phyloP scores from a whole-genome alignment of 139 green algal genomes.

The Mesostigma viride region DNA sequence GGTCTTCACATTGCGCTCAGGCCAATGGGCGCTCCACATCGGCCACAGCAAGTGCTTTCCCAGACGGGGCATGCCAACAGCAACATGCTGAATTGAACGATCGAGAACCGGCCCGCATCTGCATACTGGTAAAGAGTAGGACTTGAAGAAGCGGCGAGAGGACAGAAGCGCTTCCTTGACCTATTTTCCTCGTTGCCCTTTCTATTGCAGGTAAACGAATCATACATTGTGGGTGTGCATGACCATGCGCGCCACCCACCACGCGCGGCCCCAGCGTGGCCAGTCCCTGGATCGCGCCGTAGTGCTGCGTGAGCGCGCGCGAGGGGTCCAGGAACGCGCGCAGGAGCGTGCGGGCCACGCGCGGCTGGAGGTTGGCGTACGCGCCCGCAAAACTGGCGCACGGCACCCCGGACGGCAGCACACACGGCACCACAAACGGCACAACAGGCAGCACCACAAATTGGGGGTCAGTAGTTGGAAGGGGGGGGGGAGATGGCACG shows the following conservation, averaged over 20 bases:
- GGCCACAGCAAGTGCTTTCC: no score
- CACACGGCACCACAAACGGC: no score
- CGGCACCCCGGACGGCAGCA: not conserved
- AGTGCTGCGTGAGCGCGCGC: constrained; percentile 49
- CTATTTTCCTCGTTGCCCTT: not conserved
- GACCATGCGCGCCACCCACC: constrained; percentile 1
- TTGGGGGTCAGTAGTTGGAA: no score
- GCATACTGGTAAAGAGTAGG: not conserved
- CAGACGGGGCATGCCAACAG: no score
- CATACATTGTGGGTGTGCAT: not conserved
- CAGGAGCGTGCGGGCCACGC: constrained; percentile 42
- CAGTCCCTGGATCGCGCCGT: constrained; percentile 47
- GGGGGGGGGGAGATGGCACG: no score
- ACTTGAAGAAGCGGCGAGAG: not conserved
- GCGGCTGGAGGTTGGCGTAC: constrained; percentile 49
- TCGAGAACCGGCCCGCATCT: not conserved
- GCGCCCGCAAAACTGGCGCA: constrained; percentile 37
- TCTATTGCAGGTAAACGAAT: constrained; percentile 27
- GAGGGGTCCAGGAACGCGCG: constrained; percentile 37
- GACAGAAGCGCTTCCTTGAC: not conserved
- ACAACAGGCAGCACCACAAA: no score
- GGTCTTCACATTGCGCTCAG: not conserved
- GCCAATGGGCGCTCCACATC: no score
- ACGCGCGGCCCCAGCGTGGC: constrained; percentile 48
- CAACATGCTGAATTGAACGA: no score